Evolutionary conservation across 1,284 basidiomycete species (phyloP), one percentile per base, ranked within the genome.

Genomic region (Marasmius fiardii): DNA sequence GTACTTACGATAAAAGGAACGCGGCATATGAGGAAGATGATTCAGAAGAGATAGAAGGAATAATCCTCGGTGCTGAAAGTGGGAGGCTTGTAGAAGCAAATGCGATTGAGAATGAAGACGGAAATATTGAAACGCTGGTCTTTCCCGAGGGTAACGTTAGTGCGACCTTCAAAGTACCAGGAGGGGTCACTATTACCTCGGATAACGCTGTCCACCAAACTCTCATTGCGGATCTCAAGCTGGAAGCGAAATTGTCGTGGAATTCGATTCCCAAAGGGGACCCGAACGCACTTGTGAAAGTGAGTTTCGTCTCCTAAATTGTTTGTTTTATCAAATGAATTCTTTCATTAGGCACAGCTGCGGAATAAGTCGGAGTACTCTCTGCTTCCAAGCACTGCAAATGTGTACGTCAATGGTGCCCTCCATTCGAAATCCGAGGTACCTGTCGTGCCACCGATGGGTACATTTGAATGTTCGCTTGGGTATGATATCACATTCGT

Each of bases 1-100:
- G 47, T 8, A 49, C 47, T 18, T 49, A 49, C 47, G 47, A 31
- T 14, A 49, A 49, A 33, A 11, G 47, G 26, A 49, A 49, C 28
- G 47, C 26, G 11, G 47, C 47, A 2, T 49, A 49, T 26, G 47
- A 49, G 28, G 45, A 48, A 31, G 47, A 31, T n/a, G 26, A 14
- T 31, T 26, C 26, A 4, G 47, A 33, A 12, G 47, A 49, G 6
- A 11, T 11, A 44, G 47, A 49, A 33, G 23, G 4, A n/a, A 26
- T 7, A 14, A 20, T 5, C n/a, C 6, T 14, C 7, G 47, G n/a
- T 12, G n/a, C 24, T 1, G 47, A 49, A n/a, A n/a, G n/a, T 33
- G 26, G 2, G 28, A 28, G 28, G 7, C 16, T 20, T 7, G 16
- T 20, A 16, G 39, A 41, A 1, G 39, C 16, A 41, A 16, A 41